These are phyloP conservation scores for Coccomyxa subellipsoidea DNA, from an alignment of 163 green algal species.

Conservation along the genomic window DNA sequence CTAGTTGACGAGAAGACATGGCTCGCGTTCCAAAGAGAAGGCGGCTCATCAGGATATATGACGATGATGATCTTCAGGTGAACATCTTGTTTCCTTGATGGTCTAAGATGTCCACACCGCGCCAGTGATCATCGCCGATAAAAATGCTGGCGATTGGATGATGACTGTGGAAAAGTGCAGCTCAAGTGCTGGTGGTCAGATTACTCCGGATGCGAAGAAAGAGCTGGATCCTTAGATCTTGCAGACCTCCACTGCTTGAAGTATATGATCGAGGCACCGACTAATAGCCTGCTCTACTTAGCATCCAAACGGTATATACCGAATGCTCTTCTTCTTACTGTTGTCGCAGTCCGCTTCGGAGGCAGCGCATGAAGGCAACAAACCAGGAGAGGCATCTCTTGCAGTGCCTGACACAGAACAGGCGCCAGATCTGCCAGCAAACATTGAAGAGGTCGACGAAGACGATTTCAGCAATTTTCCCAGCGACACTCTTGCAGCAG, in stretches of 20 bases:
- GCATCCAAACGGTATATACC: too few species aligned
- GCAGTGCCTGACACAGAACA: not conserved
- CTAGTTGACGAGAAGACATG: not conserved
- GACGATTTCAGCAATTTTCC: not conserved
- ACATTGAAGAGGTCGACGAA: not conserved
- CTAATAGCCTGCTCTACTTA: too few species aligned
- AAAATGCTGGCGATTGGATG: too few species aligned
- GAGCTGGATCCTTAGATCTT: too few species aligned
- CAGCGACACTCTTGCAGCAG: not conserved
- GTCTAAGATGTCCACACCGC: too few species aligned
- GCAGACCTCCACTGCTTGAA: too few species aligned
- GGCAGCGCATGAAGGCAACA: not conserved
- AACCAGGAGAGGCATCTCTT: not conserved
- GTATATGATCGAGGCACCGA: too few species aligned
- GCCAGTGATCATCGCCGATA: not conserved
- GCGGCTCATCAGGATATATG: constrained; percentile 1
- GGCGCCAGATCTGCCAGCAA: not conserved
- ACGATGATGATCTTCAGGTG: not conserved
- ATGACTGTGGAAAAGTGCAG: too few species aligned
- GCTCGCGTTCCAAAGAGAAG: not conserved
- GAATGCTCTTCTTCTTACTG: not conserved
- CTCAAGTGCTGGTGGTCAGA: too few species aligned
- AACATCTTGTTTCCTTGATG: not conserved
- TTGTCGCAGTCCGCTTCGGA: not conserved
- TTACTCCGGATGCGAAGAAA: too few species aligned